Percentiles rank a stretch among this genome's conserved stretches.
phyloP scores from a whole-genome alignment of 2,329 filamentous ascomycete genomes.

The Fusarium nurragi region DNA sequence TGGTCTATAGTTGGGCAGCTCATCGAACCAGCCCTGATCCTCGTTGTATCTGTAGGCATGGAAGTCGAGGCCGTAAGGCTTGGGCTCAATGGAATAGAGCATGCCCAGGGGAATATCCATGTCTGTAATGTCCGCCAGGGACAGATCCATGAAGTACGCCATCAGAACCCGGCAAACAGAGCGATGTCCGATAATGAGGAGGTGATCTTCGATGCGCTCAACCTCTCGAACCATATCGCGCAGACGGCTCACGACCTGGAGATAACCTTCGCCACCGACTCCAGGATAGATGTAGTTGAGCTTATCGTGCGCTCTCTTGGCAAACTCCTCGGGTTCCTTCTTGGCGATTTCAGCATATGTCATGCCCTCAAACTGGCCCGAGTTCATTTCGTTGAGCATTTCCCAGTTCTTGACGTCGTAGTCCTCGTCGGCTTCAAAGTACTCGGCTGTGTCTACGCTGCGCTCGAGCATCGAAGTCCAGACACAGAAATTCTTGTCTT shows the following conservation, averaged over 20 bases:
- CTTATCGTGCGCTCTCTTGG: constrained; percentile 83
- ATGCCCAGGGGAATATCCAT: constrained; percentile 94
- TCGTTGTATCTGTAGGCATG: constrained; percentile 94
- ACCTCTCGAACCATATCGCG: constrained; percentile 96
- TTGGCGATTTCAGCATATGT: constrained; percentile 90
- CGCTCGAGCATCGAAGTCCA: constrained; percentile 98
- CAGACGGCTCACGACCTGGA: constrained; percentile 95
- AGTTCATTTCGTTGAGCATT: constrained; percentile 96
- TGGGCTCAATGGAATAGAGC: constrained; percentile 94
- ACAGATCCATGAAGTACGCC: constrained; percentile 95
- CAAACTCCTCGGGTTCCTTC: constrained; percentile 83
- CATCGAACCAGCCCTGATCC: constrained; percentile 80
- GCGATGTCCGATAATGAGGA: constrained; percentile 90
- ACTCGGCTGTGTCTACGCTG: constrained; percentile 85
- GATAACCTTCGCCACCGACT: constrained; percentile 93
- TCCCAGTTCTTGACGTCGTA: constrained; percentile 98
- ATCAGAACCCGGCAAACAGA: constrained; percentile 92
- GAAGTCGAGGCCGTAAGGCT: constrained; percentile 97
- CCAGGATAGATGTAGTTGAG: constrained; percentile 97
- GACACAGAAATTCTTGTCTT: constrained; percentile 92
- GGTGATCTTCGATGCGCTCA: constrained; percentile 95
- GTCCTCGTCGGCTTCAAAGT: constrained; percentile 90
- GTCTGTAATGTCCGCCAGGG: constrained; percentile 89
- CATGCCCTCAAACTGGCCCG: constrained; percentile 91
- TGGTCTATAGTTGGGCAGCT: constrained; percentile 84